phyloP scores from a whole-genome alignment of 345 rosid species.

The Eucalyptus marginata region DNA sequence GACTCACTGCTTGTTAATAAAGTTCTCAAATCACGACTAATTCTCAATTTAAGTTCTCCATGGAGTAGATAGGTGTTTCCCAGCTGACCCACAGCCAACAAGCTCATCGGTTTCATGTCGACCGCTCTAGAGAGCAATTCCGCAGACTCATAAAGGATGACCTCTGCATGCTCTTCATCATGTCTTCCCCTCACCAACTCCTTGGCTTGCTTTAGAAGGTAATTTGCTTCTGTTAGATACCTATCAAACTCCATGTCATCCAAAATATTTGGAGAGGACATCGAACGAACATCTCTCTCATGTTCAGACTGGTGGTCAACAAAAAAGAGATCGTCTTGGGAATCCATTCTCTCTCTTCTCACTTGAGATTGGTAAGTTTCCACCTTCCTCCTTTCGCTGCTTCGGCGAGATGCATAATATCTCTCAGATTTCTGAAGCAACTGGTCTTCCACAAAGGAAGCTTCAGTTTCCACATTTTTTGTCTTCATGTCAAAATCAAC shows the following conservation, averaged over 20 bases:
- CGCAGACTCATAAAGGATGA: conserved; percentile 28
- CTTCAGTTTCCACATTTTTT: conserved; percentile 14
- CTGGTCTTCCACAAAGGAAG: conserved; percentile 22
- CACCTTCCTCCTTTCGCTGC: conserved; percentile 7
- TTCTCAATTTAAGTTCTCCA: conserved; percentile 49
- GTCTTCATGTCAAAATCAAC: conserved; percentile 12
- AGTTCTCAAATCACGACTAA: conserved; percentile 52
- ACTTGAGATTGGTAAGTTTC: conserved; percentile 6
- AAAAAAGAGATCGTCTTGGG: conserved; percentile 3
- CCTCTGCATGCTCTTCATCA: conserved; percentile 35
- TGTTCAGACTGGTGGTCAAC: background rate
- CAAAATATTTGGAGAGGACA: conserved; percentile 23
- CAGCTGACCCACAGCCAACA: conserved; percentile 61
- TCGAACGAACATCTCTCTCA: conserved; percentile 5
- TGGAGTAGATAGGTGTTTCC: conserved; percentile 70
- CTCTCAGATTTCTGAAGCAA: conserved; percentile 12
- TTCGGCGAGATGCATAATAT: conserved; percentile 15
- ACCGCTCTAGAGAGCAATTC: conserved; percentile 36
- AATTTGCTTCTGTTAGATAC: conserved; percentile 42
- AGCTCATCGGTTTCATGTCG: conserved; percentile 53
- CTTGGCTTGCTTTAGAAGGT: conserved; percentile 41
- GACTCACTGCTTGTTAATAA: conserved; percentile 19
- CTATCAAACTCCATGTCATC: conserved; percentile 39
- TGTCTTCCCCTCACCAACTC: conserved; percentile 13
- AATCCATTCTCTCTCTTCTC: conserved; percentile 1